Conservation (phyloP, 176 grass and related monocot genomes). For the Phragmites australis region DNA sequence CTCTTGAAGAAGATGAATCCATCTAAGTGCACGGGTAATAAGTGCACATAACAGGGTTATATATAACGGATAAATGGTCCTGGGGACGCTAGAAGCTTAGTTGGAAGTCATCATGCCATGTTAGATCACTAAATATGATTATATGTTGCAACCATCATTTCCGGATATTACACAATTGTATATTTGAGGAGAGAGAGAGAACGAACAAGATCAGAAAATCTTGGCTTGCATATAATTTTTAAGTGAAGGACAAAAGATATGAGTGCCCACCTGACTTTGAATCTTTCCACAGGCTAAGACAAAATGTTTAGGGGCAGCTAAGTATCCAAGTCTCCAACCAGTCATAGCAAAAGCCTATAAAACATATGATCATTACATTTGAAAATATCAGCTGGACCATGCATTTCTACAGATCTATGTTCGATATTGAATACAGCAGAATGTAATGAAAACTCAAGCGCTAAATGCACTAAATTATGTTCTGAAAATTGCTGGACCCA, state of each 20-base stretch:
- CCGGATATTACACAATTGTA: background rate
- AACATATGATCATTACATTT: constrained; percentile 6
- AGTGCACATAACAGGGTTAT: no score
- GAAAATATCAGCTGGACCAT: background rate
- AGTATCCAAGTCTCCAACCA: constrained; percentile 92
- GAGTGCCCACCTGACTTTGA: constrained; percentile 71
- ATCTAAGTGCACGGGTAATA: no score
- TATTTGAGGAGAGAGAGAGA: background rate
- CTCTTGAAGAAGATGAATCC: no score
- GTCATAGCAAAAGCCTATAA: constrained; percentile 97
- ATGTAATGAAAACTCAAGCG: background rate
- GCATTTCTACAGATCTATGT: background rate
- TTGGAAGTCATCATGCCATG: no score
- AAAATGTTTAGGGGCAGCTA: constrained; percentile 85
- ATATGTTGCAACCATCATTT: background rate
- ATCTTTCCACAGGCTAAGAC: constrained; percentile 84
- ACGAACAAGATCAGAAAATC: constrained; percentile 4
- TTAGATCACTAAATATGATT: background rate
- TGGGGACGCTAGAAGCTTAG: no score
- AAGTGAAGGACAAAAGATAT: constrained; percentile 19
- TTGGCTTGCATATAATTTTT: background rate
- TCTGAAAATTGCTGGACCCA: background rate
- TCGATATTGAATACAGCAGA: background rate
- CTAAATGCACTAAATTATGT: background rate
- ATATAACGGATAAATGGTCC: no score